Base-by-base conservation (phyloP, 768 basidiomycete genomes). In the Auricularia sp. region DNA sequence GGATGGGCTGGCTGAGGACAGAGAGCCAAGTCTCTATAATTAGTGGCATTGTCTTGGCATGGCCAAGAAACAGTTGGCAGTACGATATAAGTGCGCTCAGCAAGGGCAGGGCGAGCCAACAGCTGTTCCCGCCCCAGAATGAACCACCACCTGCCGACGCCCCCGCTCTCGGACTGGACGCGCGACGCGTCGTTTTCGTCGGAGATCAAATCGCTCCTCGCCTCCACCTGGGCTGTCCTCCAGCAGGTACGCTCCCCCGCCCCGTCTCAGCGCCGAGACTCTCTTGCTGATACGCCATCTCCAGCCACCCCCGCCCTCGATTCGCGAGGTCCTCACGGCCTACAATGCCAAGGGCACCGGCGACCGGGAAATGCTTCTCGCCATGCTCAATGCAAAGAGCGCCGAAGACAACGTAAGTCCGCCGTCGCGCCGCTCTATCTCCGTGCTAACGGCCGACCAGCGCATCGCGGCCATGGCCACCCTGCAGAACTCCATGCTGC, bases 351-450 rank as follows among this genome's bases (percentile, higher is more conserved):
- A 87, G 71, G 94, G 94, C 66, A 91, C 94, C 66, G 93, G 92
- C 53, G 94, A 97, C 79, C 82, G 93, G 29, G 92, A 95, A 62
- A 88, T 95, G 85, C 80, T 97, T 23, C 81, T 96, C 42, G 84
- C 91, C 68, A 90, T 97, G 83, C 80, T 97, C 61, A 92, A 89
- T 66, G 93, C 93, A 71, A 97, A 97, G 79, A 83, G 86, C 58
- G 88, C 94, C 12, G 94, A 97, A 73, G 94, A 97, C 72, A 90
- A 96, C 83, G 92, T 91, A 68, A 51, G 84, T 70, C 68, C 39
- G 39, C 39, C 12, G 39, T 14, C 39, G 39, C 39, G 61, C 42
- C 23, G 4, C 62, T 21, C 61, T 34, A 21, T 34, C 33, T 36
- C 61, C 34, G 71, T 62, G 59, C 7, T 66, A 62, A 23, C 47